Evolutionary conservation across 805 yeast species (phyloP), one percentile per base, ranked within the genome.

Genomic region (Ogataea nakhonphanomensis): DNA sequence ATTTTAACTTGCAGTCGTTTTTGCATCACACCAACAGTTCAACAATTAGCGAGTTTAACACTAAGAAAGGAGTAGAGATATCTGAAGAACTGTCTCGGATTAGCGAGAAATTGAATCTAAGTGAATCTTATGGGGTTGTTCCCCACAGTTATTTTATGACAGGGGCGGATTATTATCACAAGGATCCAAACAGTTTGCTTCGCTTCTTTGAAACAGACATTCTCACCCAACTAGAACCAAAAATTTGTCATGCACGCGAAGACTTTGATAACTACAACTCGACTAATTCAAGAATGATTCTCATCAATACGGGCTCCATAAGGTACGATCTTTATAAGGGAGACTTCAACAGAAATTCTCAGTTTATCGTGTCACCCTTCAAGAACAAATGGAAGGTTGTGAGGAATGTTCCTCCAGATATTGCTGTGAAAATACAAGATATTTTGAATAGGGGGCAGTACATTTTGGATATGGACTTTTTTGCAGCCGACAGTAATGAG

Each of bases 281-380:
- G 58, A 11, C 47, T 15, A 64, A 66, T 37, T 54, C 65, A 1
- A 66, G 87, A 39, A 66, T 80, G 22, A 73, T 88, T 20, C 64
- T 85, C 32, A 76, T 86, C 44, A 91, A 91, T 58, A 84, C 96
- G 0, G 97, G 97, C 1, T 82, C 95, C 4, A 74, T 90, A 3
- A 73, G 97, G 39, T 91, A 86, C 56, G 96, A 90, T 61, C 63
- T 90, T 33, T 84, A 83, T 64, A 76, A 80, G 56, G 98, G 97
- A 0, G 80, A 83, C 1, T 90, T 82, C 58, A 89, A 95, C 0
- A 65, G 66, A 31, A 95, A 89, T 59, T 71, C 91, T 0, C 84
- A 84, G 50, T 91, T 71, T 56, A 85, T 84, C 31, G 85, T 91
- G 1, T 80, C 95, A 0, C 97, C 98, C 0, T 90, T 88, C 62